These are phyloP conservation scores for Mollisia scopiformis DNA, from an alignment of 2,329 filamentous ascomycete species.

Conservation along the genomic window DNA sequence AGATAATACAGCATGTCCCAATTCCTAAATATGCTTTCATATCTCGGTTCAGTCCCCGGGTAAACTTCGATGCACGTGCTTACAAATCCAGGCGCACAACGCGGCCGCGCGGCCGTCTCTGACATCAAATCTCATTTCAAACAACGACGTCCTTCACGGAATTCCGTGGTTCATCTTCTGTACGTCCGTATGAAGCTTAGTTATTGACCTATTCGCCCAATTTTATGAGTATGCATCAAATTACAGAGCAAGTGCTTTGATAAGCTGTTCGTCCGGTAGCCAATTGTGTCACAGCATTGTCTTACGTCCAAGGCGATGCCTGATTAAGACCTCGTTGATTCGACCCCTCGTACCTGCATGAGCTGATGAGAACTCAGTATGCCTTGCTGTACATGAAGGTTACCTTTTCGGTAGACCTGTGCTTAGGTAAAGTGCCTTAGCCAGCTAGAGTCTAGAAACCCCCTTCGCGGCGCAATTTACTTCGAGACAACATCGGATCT, in stretches of 20 bases:
- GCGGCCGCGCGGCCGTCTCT: too few relatives aligned
- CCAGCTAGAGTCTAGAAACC: neutral
- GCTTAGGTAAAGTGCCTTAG: neutral
- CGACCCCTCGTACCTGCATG: neutral
- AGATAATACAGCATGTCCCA: too few relatives aligned
- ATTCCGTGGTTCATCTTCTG: neutral
- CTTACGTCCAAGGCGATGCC: too few relatives aligned
- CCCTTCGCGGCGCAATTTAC: neutral
- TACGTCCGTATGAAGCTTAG: neutral
- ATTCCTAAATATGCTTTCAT: too few relatives aligned
- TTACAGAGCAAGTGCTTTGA: neutral
- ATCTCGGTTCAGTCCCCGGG: too few relatives aligned
- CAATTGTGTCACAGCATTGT: too few relatives aligned
- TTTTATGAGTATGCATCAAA: neutral
- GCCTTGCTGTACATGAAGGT: neutral
- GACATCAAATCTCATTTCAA: neutral
- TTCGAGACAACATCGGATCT: neutral
- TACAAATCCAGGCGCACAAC: too few relatives aligned
- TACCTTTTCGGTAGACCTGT: neutral
- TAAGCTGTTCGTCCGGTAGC: neutral
- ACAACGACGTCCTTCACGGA: too few relatives aligned
- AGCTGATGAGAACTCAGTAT: neutral
- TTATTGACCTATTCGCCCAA: neutral
- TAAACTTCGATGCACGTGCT: too few relatives aligned
- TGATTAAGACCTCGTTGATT: neutral